phyloP scores from a whole-genome alignment of 805 yeast species.

The Metschnikowia sp. region DNA sequence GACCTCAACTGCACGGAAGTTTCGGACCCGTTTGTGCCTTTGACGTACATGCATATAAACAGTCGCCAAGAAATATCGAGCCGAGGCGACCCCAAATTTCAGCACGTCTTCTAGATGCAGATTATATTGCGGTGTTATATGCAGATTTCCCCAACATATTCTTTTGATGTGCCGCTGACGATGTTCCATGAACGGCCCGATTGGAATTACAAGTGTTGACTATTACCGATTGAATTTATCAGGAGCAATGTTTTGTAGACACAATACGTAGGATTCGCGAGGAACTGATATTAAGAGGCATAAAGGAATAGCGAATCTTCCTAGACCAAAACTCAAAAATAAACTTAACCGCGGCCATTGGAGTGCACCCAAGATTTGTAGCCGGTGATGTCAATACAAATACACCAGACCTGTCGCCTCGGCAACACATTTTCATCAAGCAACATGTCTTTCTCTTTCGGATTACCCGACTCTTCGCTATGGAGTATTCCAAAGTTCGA shows the following conservation, averaged over 20 bases:
- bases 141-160: slow-evolving; percentile 11
- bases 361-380: slow-evolving; percentile 7
- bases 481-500: slow-evolving; percentile 29
- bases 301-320: too few species aligned
- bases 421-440: too few species aligned
- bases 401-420: not conserved
- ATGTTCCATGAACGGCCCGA: too few species aligned
- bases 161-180: not conserved
- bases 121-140: not conserved
- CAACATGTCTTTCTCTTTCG: slow-evolving; percentile 24
- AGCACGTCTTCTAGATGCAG: not conserved
- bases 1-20: too few species aligned
- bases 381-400: slow-evolving; percentile 5
- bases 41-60: not conserved
- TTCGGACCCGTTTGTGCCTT: not conserved
- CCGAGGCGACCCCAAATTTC: slow-evolving; percentile 7
- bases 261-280: not conserved
- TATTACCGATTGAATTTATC: not conserved
- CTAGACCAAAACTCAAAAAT: too few species aligned
- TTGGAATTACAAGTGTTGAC: too few species aligned
- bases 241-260: not conserved
- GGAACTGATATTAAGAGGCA: not conserved
- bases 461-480: slow-evolving; percentile 32
- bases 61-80: not conserved
- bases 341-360: slow-evolving; percentile 1